Percentiles rank a stretch among this genome's conserved stretches.
Conservation (phyloP, 768 basidiomycete species). For the Cystobasidium ongulense region DNA sequence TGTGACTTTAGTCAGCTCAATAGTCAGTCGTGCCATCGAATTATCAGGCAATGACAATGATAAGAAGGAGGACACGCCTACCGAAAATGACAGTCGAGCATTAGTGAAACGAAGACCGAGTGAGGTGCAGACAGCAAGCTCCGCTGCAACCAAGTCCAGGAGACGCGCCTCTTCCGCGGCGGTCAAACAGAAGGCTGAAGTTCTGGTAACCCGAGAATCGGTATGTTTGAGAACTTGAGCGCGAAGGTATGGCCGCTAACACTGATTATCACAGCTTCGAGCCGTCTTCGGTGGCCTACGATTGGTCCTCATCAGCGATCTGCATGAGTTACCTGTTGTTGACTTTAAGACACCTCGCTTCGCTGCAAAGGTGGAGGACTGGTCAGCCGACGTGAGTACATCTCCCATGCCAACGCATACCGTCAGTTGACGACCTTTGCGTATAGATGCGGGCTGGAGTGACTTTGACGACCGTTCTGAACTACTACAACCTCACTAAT, state of each 20-base stretch:
- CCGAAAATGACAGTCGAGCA: neutral
- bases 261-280: conserved; percentile 55
- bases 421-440: neutral
- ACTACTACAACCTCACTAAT: conserved; percentile 93
- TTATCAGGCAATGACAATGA: too few species aligned
- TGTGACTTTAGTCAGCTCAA: conserved; percentile 75
- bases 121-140: neutral
- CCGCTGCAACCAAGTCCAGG: neutral
- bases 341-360: conserved; percentile 82
- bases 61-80: neutral
- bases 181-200: conserved; percentile 43
- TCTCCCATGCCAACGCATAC: neutral
- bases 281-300: conserved; percentile 84
- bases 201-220: conserved; percentile 69
- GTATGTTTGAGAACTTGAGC: too few species aligned
- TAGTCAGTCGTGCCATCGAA: conserved; percentile 75
- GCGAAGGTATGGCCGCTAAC: neutral
- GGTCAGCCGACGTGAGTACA: conserved; percentile 73
- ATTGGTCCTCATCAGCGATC: conserved; percentile 83
- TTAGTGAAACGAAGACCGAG: neutral
- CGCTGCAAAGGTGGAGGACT: conserved; percentile 72
- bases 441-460: conserved; percentile 72
- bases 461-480: conserved; percentile 70
- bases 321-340: conserved; percentile 88
- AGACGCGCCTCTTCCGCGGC: neutral